Evolutionary conservation across 805 yeast species (phyloP).

Genomic region (Cyberlindnera suaveolens): DNA sequence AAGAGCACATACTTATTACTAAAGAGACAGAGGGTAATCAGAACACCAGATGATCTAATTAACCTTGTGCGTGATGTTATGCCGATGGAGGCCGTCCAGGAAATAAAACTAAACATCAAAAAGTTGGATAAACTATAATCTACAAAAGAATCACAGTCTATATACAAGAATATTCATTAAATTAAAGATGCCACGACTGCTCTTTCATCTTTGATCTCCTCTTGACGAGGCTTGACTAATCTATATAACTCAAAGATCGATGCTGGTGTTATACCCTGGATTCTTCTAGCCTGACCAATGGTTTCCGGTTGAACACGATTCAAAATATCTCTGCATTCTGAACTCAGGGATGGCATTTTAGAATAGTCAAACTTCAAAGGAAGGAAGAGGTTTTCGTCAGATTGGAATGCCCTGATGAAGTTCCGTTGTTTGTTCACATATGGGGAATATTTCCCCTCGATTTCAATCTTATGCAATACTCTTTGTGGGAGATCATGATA

Average conservation of each 20-base stretch:
- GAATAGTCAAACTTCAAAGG: slow-evolving; percentile 65
- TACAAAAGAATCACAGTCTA: not conserved
- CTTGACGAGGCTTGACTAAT: slow-evolving; percentile 31
- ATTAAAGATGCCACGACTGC: slow-evolving; percentile 1
- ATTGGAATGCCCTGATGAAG: slow-evolving; percentile 68
- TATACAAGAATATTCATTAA: not conserved
- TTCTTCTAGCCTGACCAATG: slow-evolving; percentile 90
- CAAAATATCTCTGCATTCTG: slow-evolving; percentile 64
- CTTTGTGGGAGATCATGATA: slow-evolving; percentile 34
- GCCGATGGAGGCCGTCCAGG: slow-evolving; percentile 26
- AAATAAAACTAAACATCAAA: slow-evolving; percentile 19
- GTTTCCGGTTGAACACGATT: slow-evolving; percentile 80
- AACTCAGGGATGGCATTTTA: slow-evolving; percentile 55
- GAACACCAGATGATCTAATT: slow-evolving; percentile 13
- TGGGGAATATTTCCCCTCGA: slow-evolving; percentile 81
- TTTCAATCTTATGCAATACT: slow-evolving; percentile 53
- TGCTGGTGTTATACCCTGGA: slow-evolving; percentile 94
- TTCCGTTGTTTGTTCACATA: slow-evolving; percentile 68
- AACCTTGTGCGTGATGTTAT: slow-evolving; percentile 23
- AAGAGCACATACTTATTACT: slow-evolving; percentile 23
- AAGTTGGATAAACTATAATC: slow-evolving; percentile 5
- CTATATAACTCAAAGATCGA: slow-evolving; percentile 76
- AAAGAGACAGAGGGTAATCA: slow-evolving; percentile 25
- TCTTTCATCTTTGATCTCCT: slow-evolving; percentile 17
- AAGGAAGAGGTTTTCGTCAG: slow-evolving; percentile 72